Conservation (phyloP, 2,329 filamentous ascomycete genomes). For the Nemania sp. region DNA sequence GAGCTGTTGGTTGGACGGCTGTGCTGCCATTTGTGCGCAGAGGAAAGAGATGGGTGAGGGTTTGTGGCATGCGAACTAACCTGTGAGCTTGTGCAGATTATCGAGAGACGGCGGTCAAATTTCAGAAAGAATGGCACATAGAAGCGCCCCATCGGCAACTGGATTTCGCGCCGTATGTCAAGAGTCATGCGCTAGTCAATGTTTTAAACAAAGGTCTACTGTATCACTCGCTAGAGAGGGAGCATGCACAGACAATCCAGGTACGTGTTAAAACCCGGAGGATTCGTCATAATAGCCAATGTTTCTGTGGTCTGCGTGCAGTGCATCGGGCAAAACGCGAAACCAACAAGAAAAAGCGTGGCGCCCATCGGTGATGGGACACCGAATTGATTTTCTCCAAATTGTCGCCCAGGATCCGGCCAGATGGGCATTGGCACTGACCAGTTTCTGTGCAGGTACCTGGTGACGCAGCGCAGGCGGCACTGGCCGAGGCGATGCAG, state of each 20-base stretch:
- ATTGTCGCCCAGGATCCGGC: constrained; percentile 45
- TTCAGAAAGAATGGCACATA: constrained; percentile 76
- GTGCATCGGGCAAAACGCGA: constrained; percentile 44
- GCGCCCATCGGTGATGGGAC: constrained; percentile 37
- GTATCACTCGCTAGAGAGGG: constrained; percentile 70
- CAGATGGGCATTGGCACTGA: constrained; percentile 57
- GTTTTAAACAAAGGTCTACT: constrained; percentile 73
- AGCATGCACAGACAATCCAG: constrained; percentile 61
- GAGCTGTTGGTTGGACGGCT: constrained; percentile 34
- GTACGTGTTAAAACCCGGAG: constrained; percentile 54
- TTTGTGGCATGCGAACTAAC: constrained; percentile 52
- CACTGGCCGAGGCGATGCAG: constrained; percentile 60
- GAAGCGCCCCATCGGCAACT: constrained; percentile 72
- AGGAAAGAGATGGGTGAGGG: constrained; percentile 34
- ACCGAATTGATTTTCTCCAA: constrained; percentile 45
- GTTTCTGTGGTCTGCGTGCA: constrained; percentile 31
- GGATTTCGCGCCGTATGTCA: constrained; percentile 73
- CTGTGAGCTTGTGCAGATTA: constrained; percentile 64
- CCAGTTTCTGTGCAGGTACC: constrained; percentile 61
- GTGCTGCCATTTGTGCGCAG: constrained; percentile 38
- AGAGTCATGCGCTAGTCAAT: constrained; percentile 72
- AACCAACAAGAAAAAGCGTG: constrained; percentile 37
- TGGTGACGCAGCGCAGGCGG: constrained; percentile 58
- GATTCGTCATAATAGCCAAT: constrained; percentile 30
- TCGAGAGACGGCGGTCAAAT: constrained; percentile 74